A percentile compares a stretch with the other conserved stretches of the same genome.
phyloP scores from a whole-genome alignment of 208 protist species.

The Leishmania turanica region DNA sequence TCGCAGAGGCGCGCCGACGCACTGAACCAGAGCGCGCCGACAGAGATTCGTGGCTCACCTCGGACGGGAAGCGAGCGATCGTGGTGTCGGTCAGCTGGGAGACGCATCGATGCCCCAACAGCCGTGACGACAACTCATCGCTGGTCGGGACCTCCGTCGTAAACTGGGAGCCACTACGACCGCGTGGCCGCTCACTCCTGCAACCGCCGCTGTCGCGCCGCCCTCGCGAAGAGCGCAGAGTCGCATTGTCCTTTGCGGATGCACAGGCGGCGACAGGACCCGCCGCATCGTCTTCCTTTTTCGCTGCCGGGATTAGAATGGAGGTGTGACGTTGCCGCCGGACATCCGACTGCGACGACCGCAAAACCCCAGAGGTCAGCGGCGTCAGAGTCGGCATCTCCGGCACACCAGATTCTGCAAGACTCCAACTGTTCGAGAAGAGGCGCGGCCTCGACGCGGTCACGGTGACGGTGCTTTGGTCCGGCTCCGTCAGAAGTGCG shows the following conservation, averaged over 20 bases:
- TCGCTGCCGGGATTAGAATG: background rate
- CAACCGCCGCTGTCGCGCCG: background rate
- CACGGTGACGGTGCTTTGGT: background rate
- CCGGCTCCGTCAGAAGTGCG: background rate
- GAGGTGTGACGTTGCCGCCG: slow-evolving; percentile 4
- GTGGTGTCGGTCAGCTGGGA: background rate
- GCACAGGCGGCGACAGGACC: background rate
- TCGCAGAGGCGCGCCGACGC: slow-evolving; percentile 3
- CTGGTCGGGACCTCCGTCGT: background rate
- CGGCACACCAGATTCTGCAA: slow-evolving; percentile 2
- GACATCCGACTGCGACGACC: background rate
- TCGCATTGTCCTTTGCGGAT: background rate
- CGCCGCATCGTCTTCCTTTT: background rate
- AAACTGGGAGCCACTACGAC: background rate
- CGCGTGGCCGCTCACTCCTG: background rate
- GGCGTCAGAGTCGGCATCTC: background rate
- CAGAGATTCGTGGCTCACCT: slow-evolving; percentile 1
- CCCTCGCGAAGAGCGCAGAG: background rate
- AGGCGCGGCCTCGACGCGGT: background rate
- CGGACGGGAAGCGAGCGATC: background rate
- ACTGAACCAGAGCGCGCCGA: background rate
- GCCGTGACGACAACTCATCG: background rate
- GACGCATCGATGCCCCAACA: background rate
- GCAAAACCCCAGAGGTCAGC: background rate
- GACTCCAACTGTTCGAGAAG: slow-evolving; percentile 8